Percentiles rank a stretch among this genome's conserved stretches.
These are phyloP conservation scores for Termitomyces bulborhizus DNA, from an alignment of 768 basidiomycete species.

Conservation along the genomic window DNA sequence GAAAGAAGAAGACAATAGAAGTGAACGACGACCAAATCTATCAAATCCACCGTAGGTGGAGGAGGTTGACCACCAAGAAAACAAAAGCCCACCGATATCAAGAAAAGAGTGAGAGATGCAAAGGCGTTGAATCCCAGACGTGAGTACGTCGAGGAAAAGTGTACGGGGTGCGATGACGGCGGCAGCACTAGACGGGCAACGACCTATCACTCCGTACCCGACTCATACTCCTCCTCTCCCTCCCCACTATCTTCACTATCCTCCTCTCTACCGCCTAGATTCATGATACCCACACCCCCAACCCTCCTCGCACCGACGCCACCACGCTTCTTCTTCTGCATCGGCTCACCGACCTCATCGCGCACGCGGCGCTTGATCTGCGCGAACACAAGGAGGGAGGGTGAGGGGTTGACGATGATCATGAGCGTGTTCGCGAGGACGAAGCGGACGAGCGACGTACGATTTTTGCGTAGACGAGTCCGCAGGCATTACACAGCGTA, in stretches of 20 bases:
- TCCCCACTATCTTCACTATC: background rate
- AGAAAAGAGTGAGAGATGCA: background rate
- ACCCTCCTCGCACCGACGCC: background rate
- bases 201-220: background rate
- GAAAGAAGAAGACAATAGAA: too few relatives aligned
- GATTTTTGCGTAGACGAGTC: slow-evolving; percentile 82
- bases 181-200: too few relatives aligned
- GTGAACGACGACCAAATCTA: too few relatives aligned
- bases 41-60: too few relatives aligned
- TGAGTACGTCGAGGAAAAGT: background rate
- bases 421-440: background rate
- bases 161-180: background rate
- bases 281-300: background rate
- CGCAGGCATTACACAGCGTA: slow-evolving; percentile 82
- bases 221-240: too few relatives aligned
- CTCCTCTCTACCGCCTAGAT: background rate
- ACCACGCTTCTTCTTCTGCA: background rate
- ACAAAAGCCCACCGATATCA: background rate
- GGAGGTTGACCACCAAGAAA: too few relatives aligned
- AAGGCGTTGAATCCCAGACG: background rate
- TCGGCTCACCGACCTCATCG: slow-evolving; percentile 3
- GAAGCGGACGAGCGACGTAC: slow-evolving; percentile 26
- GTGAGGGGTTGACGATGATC: background rate
- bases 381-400: background rate
- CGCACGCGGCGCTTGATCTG: slow-evolving; percentile 15